A percentile compares a stretch with the other conserved stretches of the same genome.
phyloP scores from a whole-genome alignment of 495 filamentous ascomycete genomes.

The Xylaria flabelliformis region DNA sequence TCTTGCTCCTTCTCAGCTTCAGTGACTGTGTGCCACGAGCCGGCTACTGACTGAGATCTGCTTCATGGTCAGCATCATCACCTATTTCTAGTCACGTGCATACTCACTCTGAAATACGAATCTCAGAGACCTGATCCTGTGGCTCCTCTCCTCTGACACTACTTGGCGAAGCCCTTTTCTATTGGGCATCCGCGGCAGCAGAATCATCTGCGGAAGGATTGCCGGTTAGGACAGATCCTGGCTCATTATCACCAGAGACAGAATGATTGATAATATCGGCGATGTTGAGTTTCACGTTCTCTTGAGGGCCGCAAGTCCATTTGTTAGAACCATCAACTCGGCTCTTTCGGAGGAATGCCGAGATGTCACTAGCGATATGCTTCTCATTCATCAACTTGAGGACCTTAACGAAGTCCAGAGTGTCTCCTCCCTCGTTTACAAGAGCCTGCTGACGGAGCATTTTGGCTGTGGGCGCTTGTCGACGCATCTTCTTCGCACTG shows the following conservation, averaged over 20 bases:
- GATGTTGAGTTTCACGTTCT: background rate
- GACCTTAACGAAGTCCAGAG: too few relatives aligned
- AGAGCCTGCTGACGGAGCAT: background rate
- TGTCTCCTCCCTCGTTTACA: background rate
- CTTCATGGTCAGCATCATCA: background rate
- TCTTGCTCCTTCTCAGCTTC: background rate
- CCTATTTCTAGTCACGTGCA: background rate
- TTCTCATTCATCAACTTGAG: background rate
- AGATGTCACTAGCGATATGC: background rate
- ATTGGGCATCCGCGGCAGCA: background rate
- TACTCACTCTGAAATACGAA: background rate
- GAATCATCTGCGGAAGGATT: background rate
- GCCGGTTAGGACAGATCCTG: background rate
- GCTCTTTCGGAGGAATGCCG: background rate
- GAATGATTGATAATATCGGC: background rate
- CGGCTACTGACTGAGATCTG: background rate
- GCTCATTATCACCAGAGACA: too few relatives aligned
- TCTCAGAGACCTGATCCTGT: background rate
- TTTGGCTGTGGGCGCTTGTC: background rate
- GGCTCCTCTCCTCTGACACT: background rate
- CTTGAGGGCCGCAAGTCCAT: background rate
- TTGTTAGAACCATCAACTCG: background rate
- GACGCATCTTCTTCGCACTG: background rate
- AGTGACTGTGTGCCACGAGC: background rate
- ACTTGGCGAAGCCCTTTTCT: slow-evolving; percentile 17